phyloP scores from a whole-genome alignment of 306 rosid genomes.

The Trichosanthes truncata region DNA sequence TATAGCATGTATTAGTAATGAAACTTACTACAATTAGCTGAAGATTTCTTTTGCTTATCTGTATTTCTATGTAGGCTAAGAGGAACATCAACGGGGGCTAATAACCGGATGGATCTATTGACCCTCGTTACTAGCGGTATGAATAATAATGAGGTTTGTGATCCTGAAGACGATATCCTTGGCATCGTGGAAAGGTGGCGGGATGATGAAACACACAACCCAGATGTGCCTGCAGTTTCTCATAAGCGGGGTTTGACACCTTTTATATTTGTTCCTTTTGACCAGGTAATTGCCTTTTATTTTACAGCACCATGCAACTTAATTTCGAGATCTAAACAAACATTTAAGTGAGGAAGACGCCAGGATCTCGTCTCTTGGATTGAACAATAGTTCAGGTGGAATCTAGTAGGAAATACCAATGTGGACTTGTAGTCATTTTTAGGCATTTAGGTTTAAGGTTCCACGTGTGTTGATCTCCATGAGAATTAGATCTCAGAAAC shows the following conservation, averaged over 20 bases:
- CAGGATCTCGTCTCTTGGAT: not conserved
- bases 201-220: constrained; percentile 95
- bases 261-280: constrained; percentile 80
- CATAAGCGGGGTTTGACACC: constrained; percentile 81
- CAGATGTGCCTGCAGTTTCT: constrained; percentile 88
- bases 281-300: constrained; percentile 40
- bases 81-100: constrained; percentile 74
- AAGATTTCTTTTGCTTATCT: constrained; percentile 8
- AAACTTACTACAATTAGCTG: not conserved
- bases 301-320: not conserved
- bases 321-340: not conserved
- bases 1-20: not conserved
- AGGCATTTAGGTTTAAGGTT: not conserved
- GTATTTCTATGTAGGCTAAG: constrained; percentile 34
- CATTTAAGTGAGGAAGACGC: not conserved
- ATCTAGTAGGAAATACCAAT: not conserved
- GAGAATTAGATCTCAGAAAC: not conserved
- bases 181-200: constrained; percentile 83
- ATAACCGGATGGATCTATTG: constrained; percentile 84
- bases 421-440: not conserved
- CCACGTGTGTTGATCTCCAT: not conserved
- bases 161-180: constrained; percentile 70
- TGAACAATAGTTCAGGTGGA: not conserved
- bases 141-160: constrained; percentile 39
- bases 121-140: constrained; percentile 92